Percentiles rank a stretch among this genome's conserved stretches.
Conservation (phyloP, 306 rosid species). For the Rosa chinensis region DNA sequence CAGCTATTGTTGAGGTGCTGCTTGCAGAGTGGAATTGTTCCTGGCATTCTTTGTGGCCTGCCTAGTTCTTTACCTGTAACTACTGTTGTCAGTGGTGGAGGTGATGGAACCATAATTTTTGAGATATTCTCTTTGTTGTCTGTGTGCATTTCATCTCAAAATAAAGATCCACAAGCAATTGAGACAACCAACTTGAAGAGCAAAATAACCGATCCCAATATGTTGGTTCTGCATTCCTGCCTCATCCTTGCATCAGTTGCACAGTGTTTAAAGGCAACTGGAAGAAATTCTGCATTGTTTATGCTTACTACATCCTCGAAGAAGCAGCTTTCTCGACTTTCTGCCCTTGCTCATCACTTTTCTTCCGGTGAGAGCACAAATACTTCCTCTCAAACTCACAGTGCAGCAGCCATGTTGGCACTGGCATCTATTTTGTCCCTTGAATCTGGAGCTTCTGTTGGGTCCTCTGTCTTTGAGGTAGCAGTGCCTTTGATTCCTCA, state of each 20-base stretch:
- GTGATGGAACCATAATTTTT: conserved; percentile 82
- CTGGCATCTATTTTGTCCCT: conserved; percentile 81
- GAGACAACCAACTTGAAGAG: conserved; percentile 55
- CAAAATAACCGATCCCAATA: conserved; percentile 60
- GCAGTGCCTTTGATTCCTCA: conserved; percentile 82
- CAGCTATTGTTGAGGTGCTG: conserved; percentile 88
- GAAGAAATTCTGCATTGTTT: conserved; percentile 81
- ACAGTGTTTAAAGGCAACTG: conserved; percentile 73
- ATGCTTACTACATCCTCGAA: conserved; percentile 82
- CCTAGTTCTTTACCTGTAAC: conserved; percentile 87
- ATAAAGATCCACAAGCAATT: conserved; percentile 55
- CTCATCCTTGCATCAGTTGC: conserved; percentile 74
- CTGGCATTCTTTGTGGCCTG: conserved; percentile 84
- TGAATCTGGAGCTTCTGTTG: conserved; percentile 70
- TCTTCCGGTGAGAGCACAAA: conserved; percentile 61
- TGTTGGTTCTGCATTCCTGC: conserved; percentile 68
- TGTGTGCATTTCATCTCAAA: conserved; percentile 53
- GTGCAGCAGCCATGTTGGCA: conserved; percentile 82
- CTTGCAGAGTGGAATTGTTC: conserved; percentile 60
- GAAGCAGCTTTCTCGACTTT: conserved; percentile 80
- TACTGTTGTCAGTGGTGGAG: conserved; percentile 94
- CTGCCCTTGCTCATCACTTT: conserved; percentile 62
- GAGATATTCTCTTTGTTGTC: conserved; percentile 75
- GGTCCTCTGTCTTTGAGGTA: conserved; percentile 69
- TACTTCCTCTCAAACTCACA: conserved; percentile 49